Evolutionary conservation across 192 early-diverging fungal species (phyloP).

Genomic region (Coemansia sp.): DNA sequence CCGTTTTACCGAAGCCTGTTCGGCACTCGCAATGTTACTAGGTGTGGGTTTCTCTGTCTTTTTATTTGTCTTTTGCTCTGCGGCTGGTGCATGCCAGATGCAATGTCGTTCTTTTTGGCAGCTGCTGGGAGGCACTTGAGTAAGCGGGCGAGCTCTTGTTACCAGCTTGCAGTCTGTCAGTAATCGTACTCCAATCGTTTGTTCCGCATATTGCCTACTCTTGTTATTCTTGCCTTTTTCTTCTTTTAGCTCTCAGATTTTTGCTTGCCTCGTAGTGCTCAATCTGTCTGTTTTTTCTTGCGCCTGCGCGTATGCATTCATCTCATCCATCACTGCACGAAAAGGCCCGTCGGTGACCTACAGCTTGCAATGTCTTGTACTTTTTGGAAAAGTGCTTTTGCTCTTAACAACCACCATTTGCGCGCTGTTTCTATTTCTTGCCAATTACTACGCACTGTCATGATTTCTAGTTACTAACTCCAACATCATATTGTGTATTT

Average conservation of each 20-base stretch:
- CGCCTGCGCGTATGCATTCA: constrained; percentile 10
- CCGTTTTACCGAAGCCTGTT: too few relatives aligned
- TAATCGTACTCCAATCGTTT: constrained; percentile 1
- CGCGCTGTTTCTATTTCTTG: not conserved
- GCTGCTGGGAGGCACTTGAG: not conserved
- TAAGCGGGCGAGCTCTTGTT: constrained; percentile 1
- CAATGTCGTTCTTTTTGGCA: not conserved
- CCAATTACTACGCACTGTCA: constrained; percentile 10
- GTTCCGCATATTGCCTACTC: not conserved
- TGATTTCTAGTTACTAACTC: constrained; percentile 13
- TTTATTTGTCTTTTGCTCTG: not conserved
- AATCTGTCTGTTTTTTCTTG: not conserved
- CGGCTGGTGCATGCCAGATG: not conserved
- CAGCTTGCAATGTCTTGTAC: not conserved
- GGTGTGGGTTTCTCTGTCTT: not conserved
- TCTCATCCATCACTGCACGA: constrained; percentile 13
- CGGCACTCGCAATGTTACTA: too few relatives aligned
- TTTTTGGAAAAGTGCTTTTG: not conserved
- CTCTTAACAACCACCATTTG: not conserved
- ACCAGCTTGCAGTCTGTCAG: constrained; percentile 1
- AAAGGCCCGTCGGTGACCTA: not conserved
- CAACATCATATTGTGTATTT: constrained; percentile 11
- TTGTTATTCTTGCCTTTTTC: constrained; percentile 6
- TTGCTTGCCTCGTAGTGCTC: not conserved
- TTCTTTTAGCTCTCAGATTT: not conserved